Evolutionary conservation across 1,284 basidiomycete genomes (phyloP).

Genomic region (Irpex rosettiformis): DNA sequence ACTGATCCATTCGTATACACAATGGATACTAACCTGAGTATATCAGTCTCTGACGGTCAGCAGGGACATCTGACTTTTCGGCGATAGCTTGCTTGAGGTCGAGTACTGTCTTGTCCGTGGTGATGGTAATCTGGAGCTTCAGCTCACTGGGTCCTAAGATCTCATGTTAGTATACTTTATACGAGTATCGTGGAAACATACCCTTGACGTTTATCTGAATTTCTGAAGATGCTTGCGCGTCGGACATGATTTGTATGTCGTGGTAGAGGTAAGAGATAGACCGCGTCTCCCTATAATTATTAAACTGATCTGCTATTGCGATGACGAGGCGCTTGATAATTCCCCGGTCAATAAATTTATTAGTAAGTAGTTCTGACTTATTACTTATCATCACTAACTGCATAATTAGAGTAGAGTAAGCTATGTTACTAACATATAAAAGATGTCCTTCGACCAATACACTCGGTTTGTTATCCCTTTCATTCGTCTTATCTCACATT

Average conservation of each 20-base stretch:
- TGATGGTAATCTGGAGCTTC: slow-evolving; percentile 83
- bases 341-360: not conserved
- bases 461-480: too few species aligned
- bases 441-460: too few species aligned
- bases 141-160: slow-evolving; percentile 78
- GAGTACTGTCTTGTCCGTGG: slow-evolving; percentile 72
- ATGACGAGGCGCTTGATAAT: not conserved
- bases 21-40: slow-evolving; percentile 68
- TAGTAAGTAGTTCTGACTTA: not conserved
- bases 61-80: slow-evolving; percentile 79
- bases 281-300: too few species aligned
- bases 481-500: too few species aligned
- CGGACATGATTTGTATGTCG: slow-evolving; percentile 6
- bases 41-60: slow-evolving; percentile 81
- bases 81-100: slow-evolving; percentile 88
- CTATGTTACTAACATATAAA: too few species aligned
- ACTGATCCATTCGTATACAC: not conserved
- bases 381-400: not conserved
- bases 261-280: slow-evolving; percentile 2
- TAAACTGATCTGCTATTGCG: not conserved
- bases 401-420: too few species aligned
- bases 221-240: slow-evolving; percentile 36
- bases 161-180: not conserved
- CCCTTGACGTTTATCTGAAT: slow-evolving; percentile 79
- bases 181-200: slow-evolving; percentile 20